Percentiles rank a stretch among this genome's conserved stretches.
phyloP scores from a whole-genome alignment of 2,329 filamentous ascomycete species.

The Atkinsonella texensis region DNA sequence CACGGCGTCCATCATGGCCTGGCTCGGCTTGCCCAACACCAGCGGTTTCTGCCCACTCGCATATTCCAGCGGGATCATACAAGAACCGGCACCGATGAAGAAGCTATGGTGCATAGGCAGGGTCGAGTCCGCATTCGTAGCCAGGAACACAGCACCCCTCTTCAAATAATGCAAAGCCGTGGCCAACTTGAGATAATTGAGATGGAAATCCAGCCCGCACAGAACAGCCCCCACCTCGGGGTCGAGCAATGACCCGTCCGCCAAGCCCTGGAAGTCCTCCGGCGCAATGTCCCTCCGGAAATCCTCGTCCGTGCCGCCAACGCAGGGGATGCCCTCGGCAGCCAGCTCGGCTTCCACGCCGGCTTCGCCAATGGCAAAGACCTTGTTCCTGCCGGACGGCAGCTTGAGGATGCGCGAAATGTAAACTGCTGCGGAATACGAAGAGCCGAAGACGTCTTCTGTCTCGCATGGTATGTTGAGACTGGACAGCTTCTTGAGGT shows the following conservation, averaged over 20 bases:
- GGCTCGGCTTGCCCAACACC: slow-evolving; percentile 84
- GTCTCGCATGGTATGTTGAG: slow-evolving; percentile 69
- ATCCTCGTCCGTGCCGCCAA: slow-evolving; percentile 75
- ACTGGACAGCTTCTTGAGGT: slow-evolving; percentile 76
- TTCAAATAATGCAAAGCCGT: slow-evolving; percentile 78
- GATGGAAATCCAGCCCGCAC: slow-evolving; percentile 81
- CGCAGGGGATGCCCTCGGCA: slow-evolving; percentile 64
- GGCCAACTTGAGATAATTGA: slow-evolving; percentile 88
- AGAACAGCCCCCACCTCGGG: slow-evolving; percentile 84
- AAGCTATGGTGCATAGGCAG: slow-evolving; percentile 70
- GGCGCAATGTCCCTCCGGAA: slow-evolving; percentile 67
- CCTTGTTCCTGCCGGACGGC: slow-evolving; percentile 71
- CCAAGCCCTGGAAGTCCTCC: slow-evolving; percentile 69
- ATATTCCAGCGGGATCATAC: slow-evolving; percentile 64
- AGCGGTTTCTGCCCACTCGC: slow-evolving; percentile 59
- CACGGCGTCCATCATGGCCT: slow-evolving; percentile 98
- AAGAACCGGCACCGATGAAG: slow-evolving; percentile 84
- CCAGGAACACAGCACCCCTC: slow-evolving; percentile 73
- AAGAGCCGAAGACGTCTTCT: slow-evolving; percentile 91
- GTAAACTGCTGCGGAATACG: slow-evolving; percentile 92
- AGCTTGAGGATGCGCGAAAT: slow-evolving; percentile 84
- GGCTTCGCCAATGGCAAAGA: slow-evolving; percentile 83
- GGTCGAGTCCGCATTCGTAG: slow-evolving; percentile 87
- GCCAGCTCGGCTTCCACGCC: slow-evolving; percentile 84
- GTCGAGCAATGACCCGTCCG: slow-evolving; percentile 65